A percentile compares a stretch with the other conserved stretches of the same genome.
Conservation (phyloP, 768 basidiomycete species). For the Ramaria rubella region DNA sequence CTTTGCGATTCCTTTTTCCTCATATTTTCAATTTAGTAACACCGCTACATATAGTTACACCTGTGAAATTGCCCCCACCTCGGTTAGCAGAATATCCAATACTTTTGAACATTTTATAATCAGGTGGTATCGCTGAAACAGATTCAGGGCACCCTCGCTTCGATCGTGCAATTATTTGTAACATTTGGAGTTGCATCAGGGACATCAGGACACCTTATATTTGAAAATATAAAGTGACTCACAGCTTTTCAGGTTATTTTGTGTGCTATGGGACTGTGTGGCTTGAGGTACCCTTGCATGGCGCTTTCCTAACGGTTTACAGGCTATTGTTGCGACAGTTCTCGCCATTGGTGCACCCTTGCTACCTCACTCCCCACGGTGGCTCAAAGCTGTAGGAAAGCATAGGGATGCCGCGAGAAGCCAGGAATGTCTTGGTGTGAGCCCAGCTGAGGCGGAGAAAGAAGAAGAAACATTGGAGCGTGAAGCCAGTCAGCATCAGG, state of each 20-base stretch:
- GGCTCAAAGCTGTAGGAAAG: conserved; percentile 30
- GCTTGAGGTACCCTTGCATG: conserved; percentile 28
- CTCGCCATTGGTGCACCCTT: conserved; percentile 27
- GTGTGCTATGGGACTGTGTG: conserved; percentile 33
- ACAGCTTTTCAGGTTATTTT: conserved; percentile 28
- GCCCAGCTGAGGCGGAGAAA: conserved; percentile 24
- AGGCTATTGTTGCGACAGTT: conserved; percentile 24
- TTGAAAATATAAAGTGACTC: conserved; percentile 16
- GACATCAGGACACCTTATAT: conserved; percentile 16
- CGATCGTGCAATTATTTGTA: conserved; percentile 37
- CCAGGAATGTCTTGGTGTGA: conserved; percentile 20
- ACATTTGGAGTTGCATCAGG: conserved; percentile 38
- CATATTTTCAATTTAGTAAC: neutral
- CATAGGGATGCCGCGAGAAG: conserved; percentile 27
- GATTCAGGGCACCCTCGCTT: conserved; percentile 37
- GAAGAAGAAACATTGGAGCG: conserved; percentile 21
- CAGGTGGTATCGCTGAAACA: no score
- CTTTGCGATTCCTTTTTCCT: neutral
- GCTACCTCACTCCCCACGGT: conserved; percentile 37
- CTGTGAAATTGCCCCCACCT: conserved; percentile 37
- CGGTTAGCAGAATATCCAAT: no score
- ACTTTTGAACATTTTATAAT: no score
- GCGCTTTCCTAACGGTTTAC: conserved; percentile 33
- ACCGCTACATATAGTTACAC: conserved; percentile 19
- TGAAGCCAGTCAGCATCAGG: conserved; percentile 12